Evolutionary conservation across 2,329 filamentous ascomycete genomes (phyloP).

Genomic region (Talaromyces islandicus): DNA sequence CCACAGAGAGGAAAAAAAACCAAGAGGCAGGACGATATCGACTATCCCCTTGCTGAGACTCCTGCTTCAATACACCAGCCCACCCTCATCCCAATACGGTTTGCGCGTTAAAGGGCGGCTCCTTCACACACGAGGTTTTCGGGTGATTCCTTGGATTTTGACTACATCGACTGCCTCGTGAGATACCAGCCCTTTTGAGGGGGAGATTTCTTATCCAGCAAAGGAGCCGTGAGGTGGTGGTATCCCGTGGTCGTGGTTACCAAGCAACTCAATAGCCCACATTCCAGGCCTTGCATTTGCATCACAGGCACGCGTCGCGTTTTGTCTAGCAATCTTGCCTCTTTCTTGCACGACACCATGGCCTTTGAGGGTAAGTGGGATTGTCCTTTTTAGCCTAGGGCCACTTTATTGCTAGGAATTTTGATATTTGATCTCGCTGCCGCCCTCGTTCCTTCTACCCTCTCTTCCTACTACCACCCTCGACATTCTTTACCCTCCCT

Average conservation of each 20-base stretch:
- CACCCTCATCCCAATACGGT: constrained; percentile 11
- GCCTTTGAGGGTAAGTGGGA: constrained; percentile 33
- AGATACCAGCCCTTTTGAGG: constrained; percentile 10
- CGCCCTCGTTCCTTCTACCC: constrained; percentile 20
- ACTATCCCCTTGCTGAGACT: constrained; percentile 14
- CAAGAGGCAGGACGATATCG: neutral
- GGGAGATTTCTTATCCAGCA: constrained; percentile 5
- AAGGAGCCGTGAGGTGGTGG: constrained; percentile 13
- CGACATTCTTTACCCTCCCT: constrained; percentile 21
- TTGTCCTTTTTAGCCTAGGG: constrained; percentile 19
- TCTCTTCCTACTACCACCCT: constrained; percentile 18
- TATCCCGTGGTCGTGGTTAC: constrained; percentile 27
- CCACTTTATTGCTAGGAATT: constrained; percentile 26
- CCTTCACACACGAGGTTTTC: constrained; percentile 12
- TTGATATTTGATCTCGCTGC: constrained; percentile 37
- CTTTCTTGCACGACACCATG: constrained; percentile 27
- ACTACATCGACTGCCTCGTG: constrained; percentile 9
- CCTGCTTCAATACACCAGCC: constrained; percentile 10
- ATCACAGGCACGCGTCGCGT: constrained; percentile 33
- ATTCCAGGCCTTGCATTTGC: constrained; percentile 37
- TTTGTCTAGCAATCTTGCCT: constrained; percentile 14
- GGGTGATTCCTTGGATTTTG: constrained; percentile 5
- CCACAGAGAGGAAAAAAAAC: constrained; percentile 3
- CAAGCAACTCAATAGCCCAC: constrained; percentile 32
- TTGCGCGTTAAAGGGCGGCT: constrained; percentile 14